Conservation (phyloP, 768 basidiomycete genomes). For the Boletus vermiculosoides region DNA sequence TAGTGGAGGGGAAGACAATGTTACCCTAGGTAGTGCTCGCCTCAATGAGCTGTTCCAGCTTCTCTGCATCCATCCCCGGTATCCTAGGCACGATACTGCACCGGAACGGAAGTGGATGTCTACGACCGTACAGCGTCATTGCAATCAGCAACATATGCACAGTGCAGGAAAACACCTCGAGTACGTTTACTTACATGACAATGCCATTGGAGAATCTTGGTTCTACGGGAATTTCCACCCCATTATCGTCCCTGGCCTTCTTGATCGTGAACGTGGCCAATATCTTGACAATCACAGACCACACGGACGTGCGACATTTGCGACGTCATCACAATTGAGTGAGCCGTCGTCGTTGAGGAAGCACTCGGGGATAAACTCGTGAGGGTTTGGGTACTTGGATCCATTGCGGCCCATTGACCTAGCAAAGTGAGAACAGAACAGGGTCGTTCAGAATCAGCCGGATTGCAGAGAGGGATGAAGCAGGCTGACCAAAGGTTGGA, state of each 20-base stretch:
- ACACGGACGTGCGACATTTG: slow-evolving; percentile 20
- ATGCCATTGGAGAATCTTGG: slow-evolving; percentile 2
- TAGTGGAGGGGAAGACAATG: background rate
- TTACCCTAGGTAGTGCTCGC: slow-evolving; percentile 10
- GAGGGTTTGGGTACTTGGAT: slow-evolving; percentile 38
- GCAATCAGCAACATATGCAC: background rate
- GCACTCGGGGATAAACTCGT: slow-evolving; percentile 40
- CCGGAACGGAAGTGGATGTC: slow-evolving; percentile 18
- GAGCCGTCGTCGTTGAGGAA: slow-evolving; percentile 33
- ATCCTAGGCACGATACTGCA: slow-evolving; percentile 14
- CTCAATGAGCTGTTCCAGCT: slow-evolving; percentile 13
- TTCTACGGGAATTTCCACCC: slow-evolving; percentile 21
- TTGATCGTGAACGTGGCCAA: slow-evolving; percentile 18
- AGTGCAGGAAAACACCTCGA: background rate
- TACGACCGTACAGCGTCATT: background rate
- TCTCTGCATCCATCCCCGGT: background rate
- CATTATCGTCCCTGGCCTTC: slow-evolving; percentile 18
- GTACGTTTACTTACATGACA: slow-evolving; percentile 10
- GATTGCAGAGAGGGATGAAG: background rate
- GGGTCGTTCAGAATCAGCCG: background rate
- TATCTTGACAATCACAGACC: slow-evolving; percentile 21
- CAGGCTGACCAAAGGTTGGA: slow-evolving; percentile 20
- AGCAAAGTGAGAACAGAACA: background rate
- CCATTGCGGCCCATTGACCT: slow-evolving; percentile 26
- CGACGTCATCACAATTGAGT: slow-evolving; percentile 13